Evolutionary conservation across 176 grass and related monocot genomes (phyloP), one percentile per base, ranked within the genome.

Genomic region (Dactylis glomerata): DNA sequence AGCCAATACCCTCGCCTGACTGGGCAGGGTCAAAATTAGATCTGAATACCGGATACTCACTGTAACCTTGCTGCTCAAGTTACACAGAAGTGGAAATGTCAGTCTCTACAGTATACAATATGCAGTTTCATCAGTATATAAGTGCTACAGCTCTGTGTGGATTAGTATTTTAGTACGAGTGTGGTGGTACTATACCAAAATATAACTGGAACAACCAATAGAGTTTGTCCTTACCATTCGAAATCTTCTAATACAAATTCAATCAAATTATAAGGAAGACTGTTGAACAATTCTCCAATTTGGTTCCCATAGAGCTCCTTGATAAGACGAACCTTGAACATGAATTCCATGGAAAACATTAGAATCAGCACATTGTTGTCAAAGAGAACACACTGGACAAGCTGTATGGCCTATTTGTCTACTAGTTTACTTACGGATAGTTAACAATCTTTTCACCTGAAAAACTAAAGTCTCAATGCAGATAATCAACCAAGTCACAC

Each of bases 301-400:
- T 98, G 95, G 50, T 95, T 92, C 44, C 95, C 95, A 51, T 95
- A 98, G 17, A 98, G 83, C 68, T 98, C 95, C 85, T 98, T 95
- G 78, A 98, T 84, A 95, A 98, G 92, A 27, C 89, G 88, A 46
- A 95, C 92, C 95, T 98, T 83, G 68, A 93, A 84, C 71, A 78
- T 16, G 62, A 83, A 47, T 90, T 62, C 69, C 54, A 41, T 79
- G 22, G 30, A 69, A 59, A 86, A 63, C 63, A 81, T 72, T 64
- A 77, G 15, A 77, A 68, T 70, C 22, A 30, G 44, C 33, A 64
- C 73, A 37, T 73, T 64, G 9, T 15, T 19, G 1, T 34, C 26
- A 50, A 73, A 76, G 8, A 36, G 10, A 54, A 67, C 27, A 47
- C 38, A 79, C 57, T 70, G 36, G 49, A 44, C 3, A 33, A 68